These are phyloP conservation scores for Pseudocercospora fijiensis DNA, from an alignment of 2,329 filamentous ascomycete genomes.

Conservation along the genomic window DNA sequence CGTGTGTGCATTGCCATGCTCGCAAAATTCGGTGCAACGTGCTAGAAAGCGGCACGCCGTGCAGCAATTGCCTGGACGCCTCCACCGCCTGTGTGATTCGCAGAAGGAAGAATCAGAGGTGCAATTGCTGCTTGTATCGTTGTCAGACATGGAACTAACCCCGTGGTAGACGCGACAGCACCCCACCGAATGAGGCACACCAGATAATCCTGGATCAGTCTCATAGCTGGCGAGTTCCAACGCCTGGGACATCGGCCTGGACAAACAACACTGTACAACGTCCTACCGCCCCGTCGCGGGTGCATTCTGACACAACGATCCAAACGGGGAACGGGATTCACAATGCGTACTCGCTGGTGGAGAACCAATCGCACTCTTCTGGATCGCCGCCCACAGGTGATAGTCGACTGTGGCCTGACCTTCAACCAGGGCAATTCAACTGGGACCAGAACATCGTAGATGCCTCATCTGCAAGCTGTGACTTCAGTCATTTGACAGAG, in stretches of 20 bases:
- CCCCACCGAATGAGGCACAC: slow-evolving; percentile 24
- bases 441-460: slow-evolving; percentile 27
- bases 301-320: slow-evolving; percentile 9
- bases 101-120: slow-evolving; percentile 28
- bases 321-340: background rate
- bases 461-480: slow-evolving; percentile 24
- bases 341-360: slow-evolving; percentile 19
- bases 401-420: slow-evolving; percentile 20
- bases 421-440: slow-evolving; percentile 17
- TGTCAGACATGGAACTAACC: slow-evolving; percentile 3
- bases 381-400: slow-evolving; percentile 24
- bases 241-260: slow-evolving; percentile 15
- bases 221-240: slow-evolving; percentile 25
- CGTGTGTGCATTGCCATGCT: slow-evolving; percentile 27
- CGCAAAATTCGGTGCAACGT: slow-evolving; percentile 27
- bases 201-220: slow-evolving; percentile 24
- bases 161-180: slow-evolving; percentile 25
- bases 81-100: slow-evolving; percentile 24
- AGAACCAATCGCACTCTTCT: slow-evolving; percentile 25
- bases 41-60: slow-evolving; percentile 25
- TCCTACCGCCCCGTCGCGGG: slow-evolving; percentile 13
- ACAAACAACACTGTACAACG: slow-evolving; percentile 14
- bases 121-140: background rate
- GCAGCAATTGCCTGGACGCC: slow-evolving; percentile 27
- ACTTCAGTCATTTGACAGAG: slow-evolving; percentile 27